Percentiles rank a stretch among this genome's conserved stretches.
These are phyloP conservation scores for Jasminum sambac DNA, from an alignment of 257 asterid genomes.

Conservation along the genomic window DNA sequence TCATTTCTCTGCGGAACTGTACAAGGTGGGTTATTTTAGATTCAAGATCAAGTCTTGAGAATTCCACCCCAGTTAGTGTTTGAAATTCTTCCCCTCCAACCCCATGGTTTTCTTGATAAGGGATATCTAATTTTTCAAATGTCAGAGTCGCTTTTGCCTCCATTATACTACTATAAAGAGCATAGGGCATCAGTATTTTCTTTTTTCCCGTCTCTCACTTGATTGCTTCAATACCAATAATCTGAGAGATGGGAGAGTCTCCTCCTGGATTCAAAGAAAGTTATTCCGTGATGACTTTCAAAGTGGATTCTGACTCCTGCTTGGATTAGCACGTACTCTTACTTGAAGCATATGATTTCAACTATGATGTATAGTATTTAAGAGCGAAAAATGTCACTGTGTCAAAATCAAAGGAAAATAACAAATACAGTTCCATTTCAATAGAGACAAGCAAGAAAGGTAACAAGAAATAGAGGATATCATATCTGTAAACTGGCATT, in stretches of 20 bases:
- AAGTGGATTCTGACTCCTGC: neutral
- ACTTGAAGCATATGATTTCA: neutral
- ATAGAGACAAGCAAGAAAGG: neutral
- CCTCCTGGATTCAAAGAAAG: neutral
- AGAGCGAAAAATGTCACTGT: too few species aligned
- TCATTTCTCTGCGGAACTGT: neutral
- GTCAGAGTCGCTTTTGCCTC: neutral
- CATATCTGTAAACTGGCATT: neutral
- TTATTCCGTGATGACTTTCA: neutral
- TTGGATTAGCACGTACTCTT: neutral
- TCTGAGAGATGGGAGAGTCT: neutral
- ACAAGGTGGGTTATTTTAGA: neutral
- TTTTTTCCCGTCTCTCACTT: neutral
- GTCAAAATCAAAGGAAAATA: neutral
- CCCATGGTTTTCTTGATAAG: neutral
- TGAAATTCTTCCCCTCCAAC: neutral
- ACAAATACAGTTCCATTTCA: neutral
- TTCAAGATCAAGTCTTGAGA: neutral
- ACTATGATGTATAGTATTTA: too few species aligned
- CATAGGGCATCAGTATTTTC: neutral
- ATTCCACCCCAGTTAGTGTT: neutral
- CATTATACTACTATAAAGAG: neutral
- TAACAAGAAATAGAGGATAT: neutral
- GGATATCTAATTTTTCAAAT: neutral
- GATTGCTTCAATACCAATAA: neutral